Conservation (phyloP, 345 rosid species). For the Acer yangbiense region DNA sequence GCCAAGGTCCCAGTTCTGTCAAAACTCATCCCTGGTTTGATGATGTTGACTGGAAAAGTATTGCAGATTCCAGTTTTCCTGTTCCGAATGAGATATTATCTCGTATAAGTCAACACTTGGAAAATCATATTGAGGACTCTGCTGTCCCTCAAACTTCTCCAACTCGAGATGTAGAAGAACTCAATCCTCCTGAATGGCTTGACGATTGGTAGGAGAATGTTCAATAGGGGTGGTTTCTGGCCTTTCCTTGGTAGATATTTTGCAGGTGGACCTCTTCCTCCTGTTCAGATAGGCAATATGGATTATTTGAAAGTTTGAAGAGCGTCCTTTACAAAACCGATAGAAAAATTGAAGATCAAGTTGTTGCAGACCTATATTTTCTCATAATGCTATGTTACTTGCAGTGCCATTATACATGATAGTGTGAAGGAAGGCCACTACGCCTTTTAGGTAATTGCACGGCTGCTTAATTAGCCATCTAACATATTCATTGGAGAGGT, state of each 20-base stretch:
- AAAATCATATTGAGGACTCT: constrained; percentile 41
- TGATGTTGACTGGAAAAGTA: constrained; percentile 62
- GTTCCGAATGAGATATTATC: constrained; percentile 63
- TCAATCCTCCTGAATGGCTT: constrained; percentile 68
- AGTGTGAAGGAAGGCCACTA: constrained; percentile 6
- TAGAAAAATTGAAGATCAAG: constrained; percentile 20
- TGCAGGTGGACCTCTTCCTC: neutral
- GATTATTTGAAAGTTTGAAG: constrained; percentile 11
- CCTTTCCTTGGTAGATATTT: neutral
- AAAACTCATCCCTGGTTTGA: constrained; percentile 80
- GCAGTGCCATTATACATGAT: neutral
- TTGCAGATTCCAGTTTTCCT: constrained; percentile 46
- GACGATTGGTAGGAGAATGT: constrained; percentile 68
- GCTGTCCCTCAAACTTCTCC: constrained; percentile 38
- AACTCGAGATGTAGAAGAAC: constrained; percentile 43
- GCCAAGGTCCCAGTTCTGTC: constrained; percentile 56
- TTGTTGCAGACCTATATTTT: constrained; percentile 19
- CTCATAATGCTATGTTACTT: constrained; percentile 1
- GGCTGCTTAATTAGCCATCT: constrained; percentile 21
- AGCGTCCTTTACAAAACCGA: neutral
- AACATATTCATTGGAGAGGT: constrained; percentile 37
- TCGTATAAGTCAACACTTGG: constrained; percentile 53
- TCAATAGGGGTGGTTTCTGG: neutral
- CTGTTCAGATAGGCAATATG: constrained; percentile 12
- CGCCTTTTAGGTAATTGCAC: constrained; percentile 13